phyloP scores from a whole-genome alignment of 176 grass and related monocot species.

The Coix lacrymajobi region DNA sequence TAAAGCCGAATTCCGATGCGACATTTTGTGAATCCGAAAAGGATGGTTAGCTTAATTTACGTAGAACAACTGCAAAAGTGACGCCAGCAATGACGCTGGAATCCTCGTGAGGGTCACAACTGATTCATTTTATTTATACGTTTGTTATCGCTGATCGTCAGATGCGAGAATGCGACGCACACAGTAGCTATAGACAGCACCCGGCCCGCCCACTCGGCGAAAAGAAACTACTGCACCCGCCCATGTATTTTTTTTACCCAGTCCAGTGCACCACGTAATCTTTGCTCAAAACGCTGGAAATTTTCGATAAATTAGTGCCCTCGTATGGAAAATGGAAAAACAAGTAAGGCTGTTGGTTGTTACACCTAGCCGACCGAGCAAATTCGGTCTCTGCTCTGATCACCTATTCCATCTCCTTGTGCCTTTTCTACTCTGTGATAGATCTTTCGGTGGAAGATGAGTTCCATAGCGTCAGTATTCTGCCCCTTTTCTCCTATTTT shows the following conservation, averaged over 20 bases:
- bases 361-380: constrained; percentile 13
- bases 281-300: background rate
- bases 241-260: background rate
- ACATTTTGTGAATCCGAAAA: background rate
- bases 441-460: background rate
- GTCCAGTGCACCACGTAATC: background rate
- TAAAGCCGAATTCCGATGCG: background rate
- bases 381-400: background rate
- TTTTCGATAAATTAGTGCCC: background rate
- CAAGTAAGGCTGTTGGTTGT: background rate
- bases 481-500: background rate
- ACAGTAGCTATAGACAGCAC: background rate
- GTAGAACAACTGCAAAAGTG: background rate
- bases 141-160: background rate
- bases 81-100: background rate
- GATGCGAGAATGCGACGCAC: too few relatives aligned
- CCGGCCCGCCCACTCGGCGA: too few relatives aligned
- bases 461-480: background rate
- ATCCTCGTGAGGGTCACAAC: background rate
- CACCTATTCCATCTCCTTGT: background rate
- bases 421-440: background rate
- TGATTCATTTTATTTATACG: background rate
- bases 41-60: background rate
- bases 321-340: background rate
- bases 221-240: background rate